Evolutionary conservation across 768 basidiomycete genomes (phyloP).

Genomic region (Filobasidium wieringae): DNA sequence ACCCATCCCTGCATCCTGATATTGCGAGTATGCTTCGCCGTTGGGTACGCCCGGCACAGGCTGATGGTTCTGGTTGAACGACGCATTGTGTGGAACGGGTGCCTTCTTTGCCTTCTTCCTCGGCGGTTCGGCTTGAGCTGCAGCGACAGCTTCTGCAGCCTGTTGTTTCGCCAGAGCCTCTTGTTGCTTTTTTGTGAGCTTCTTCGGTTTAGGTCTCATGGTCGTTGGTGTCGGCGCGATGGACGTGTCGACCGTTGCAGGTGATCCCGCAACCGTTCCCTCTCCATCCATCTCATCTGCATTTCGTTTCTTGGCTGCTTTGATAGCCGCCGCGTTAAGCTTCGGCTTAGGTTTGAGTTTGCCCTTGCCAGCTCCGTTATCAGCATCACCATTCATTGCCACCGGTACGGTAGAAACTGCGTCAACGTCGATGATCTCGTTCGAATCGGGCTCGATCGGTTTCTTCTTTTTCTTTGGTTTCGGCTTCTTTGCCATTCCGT

Average conservation of each 20-base stretch:
- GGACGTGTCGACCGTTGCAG: not conserved
- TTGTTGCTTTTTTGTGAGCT: not conserved
- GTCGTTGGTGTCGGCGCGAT: not conserved
- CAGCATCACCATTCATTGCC: not conserved
- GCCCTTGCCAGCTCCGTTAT: not conserved
- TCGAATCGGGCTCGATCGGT: not conserved
- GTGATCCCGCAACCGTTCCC: not conserved
- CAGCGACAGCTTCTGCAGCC: not conserved
- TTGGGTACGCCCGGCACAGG: no score
- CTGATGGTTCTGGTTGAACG: no score
- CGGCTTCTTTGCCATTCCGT: not conserved
- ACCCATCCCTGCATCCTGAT: no score
- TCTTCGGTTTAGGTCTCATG: not conserved
- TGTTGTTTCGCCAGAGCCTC: not conserved
- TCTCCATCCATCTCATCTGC: not conserved
- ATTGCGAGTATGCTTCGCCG: no score
- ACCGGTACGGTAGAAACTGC: not conserved
- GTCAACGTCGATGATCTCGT: not conserved
- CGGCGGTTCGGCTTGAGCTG: not conserved
- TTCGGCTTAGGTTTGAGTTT: not conserved
- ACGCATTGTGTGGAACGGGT: not conserved
- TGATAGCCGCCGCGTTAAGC: not conserved
- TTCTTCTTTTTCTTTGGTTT: conserved; percentile 1
- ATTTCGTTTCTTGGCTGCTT: not conserved
- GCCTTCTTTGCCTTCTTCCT: not conserved